Evolutionary conservation across 495 filamentous ascomycete genomes (phyloP).

Genomic region (Cairneyella variabilis): DNA sequence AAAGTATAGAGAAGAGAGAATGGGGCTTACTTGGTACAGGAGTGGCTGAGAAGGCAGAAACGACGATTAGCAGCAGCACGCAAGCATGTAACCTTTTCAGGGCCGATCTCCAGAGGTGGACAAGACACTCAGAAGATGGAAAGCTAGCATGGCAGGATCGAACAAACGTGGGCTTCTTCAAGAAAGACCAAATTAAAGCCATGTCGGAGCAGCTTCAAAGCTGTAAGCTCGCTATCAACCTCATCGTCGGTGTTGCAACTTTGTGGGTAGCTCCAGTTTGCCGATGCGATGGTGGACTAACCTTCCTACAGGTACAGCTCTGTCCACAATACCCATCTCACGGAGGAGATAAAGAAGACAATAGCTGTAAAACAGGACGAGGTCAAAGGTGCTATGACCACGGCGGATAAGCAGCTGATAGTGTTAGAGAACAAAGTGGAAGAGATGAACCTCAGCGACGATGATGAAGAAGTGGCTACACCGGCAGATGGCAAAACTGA

Average conservation of each 20-base stretch:
- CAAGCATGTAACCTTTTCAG: conserved; percentile 34
- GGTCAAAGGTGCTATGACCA: conserved; percentile 28
- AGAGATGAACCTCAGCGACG: conserved; percentile 27
- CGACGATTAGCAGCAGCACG: conserved; percentile 27
- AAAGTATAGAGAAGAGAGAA: conserved; percentile 31
- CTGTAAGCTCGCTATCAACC: conserved; percentile 31
- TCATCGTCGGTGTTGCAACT: conserved; percentile 31
- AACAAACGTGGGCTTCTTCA: conserved; percentile 34
- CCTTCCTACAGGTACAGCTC: conserved; percentile 30
- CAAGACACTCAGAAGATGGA: conserved; percentile 34
- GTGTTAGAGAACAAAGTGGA: conserved; percentile 28
- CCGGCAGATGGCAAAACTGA: conserved; percentile 24
- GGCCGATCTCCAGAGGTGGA: conserved; percentile 33
- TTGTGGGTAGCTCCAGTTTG: conserved; percentile 26
- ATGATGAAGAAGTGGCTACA: conserved; percentile 21
- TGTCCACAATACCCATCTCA: conserved; percentile 26
- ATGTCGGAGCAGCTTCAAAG: conserved; percentile 34
- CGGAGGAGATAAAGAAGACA: conserved; percentile 28
- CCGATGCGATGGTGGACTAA: conserved; percentile 16
- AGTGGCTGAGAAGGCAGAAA: conserved; percentile 29
- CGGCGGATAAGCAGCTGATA: conserved; percentile 28
- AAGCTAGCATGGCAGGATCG: conserved; percentile 33
- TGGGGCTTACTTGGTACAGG: conserved; percentile 32
- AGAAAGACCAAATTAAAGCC: conserved; percentile 30
- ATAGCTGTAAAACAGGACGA: conserved; percentile 28